Conservation (phyloP, 352 stramenopile species). For the Sclerospora graminicola region DNA sequence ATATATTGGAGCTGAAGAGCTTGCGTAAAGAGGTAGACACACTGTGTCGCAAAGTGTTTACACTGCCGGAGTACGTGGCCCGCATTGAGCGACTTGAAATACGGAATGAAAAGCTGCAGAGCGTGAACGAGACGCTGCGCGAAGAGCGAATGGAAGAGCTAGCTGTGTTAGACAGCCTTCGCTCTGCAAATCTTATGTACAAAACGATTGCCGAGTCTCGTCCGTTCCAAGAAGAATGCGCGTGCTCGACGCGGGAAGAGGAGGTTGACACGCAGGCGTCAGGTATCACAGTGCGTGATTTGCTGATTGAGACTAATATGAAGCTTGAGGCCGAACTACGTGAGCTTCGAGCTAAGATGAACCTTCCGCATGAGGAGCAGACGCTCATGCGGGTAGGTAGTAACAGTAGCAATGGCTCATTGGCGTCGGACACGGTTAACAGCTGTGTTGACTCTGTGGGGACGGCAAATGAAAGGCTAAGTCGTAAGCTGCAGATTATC, state of each 20-base stretch:
- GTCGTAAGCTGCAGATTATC: slow-evolving; percentile 27
- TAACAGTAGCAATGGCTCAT: slow-evolving; percentile 30
- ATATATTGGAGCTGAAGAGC: slow-evolving; percentile 40
- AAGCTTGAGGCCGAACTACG: slow-evolving; percentile 35
- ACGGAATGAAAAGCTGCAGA: slow-evolving; percentile 40
- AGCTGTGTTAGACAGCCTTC: slow-evolving; percentile 52
- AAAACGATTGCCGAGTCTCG: slow-evolving; percentile 61
- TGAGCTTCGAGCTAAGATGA: slow-evolving; percentile 25
- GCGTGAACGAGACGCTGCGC: slow-evolving; percentile 37
- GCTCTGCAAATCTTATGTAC: slow-evolving; percentile 56
- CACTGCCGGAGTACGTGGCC: slow-evolving; percentile 24
- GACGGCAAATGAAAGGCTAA: slow-evolving; percentile 21
- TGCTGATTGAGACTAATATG: slow-evolving; percentile 46
- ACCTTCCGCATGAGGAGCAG: slow-evolving; percentile 17
- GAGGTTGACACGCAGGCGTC: slow-evolving; percentile 11
- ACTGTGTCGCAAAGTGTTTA: slow-evolving; percentile 31
- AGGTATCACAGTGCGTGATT: slow-evolving; percentile 34
- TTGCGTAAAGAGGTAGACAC: slow-evolving; percentile 42
- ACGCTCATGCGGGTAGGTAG: slow-evolving; percentile 28
- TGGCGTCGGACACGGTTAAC: slow-evolving; percentile 7
- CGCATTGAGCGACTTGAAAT: slow-evolving; percentile 53
- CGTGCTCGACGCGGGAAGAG: slow-evolving; percentile 13
- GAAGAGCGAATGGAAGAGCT: slow-evolving; percentile 60
- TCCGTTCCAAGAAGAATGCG: slow-evolving; percentile 27
- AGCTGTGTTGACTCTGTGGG: slow-evolving; percentile 17